Evolutionary conservation across 148 eudicot species (phyloP).

Genomic region (Rhododendron kiyosumense): DNA sequence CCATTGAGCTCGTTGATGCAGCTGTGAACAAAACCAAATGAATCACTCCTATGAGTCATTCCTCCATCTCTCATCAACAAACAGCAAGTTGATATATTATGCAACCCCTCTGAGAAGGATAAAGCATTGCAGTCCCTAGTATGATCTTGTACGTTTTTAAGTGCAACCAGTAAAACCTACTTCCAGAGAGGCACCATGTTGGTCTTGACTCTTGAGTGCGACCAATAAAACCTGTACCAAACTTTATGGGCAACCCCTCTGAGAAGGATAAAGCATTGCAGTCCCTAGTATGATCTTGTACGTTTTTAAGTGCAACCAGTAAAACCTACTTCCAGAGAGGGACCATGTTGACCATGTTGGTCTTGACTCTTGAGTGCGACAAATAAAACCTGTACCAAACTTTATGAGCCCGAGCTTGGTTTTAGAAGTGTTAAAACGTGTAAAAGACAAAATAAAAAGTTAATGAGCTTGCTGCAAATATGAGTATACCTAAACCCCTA

Average conservation of each 20-base stretch:
- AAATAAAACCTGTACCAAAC: not conserved
- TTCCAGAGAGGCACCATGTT: not conserved
- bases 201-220: not conserved
- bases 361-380: not conserved
- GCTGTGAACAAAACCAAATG: not conserved
- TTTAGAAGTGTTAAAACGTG: not conserved
- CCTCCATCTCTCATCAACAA: not conserved
- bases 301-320: not conserved
- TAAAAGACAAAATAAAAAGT: not conserved
- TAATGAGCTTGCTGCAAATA: not conserved
- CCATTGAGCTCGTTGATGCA: not conserved
- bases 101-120: not conserved
- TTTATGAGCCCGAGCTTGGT: not conserved
- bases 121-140: not conserved
- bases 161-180: not conserved
- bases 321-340: not conserved
- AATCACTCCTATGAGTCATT: not conserved
- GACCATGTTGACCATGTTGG: conserved; percentile 4
- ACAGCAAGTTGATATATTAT: not conserved
- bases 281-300: not conserved
- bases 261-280: no score
- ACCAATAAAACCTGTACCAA: not conserved
- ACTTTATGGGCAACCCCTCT: not conserved
- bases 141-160: not conserved
- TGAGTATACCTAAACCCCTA: not conserved